Conservation (phyloP, 139 green algal species). For the Haematococcus lacustris region DNA sequence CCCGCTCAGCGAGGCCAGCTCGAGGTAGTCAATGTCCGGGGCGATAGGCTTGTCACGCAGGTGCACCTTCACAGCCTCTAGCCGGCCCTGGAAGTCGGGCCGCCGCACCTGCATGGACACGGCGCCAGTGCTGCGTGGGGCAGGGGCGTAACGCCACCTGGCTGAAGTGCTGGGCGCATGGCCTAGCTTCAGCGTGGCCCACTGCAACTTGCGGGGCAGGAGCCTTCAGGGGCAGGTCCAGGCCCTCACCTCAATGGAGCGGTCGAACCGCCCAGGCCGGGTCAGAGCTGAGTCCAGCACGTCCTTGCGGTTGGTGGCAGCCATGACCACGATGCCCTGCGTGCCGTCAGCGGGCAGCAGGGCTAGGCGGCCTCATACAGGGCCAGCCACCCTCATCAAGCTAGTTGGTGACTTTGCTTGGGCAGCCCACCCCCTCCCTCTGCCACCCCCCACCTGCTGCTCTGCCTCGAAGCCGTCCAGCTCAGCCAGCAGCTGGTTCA, state of each 20-base stretch:
- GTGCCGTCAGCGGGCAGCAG: neutral
- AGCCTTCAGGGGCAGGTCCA: too few species aligned
- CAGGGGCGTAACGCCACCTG: too few species aligned
- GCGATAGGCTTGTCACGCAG: slow-evolving; percentile 42
- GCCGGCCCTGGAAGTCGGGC: slow-evolving; percentile 72
- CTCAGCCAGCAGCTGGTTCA: slow-evolving; percentile 73
- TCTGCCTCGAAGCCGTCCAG: slow-evolving; percentile 87
- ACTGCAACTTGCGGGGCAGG: too few species aligned
- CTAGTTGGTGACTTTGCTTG: too few species aligned
- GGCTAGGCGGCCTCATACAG: too few species aligned
- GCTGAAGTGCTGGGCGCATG: too few species aligned
- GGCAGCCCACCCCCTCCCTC: too few species aligned
- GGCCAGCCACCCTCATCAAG: too few species aligned
- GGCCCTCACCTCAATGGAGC: slow-evolving; percentile 66
- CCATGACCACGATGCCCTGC: slow-evolving; percentile 82
- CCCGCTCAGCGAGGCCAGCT: slow-evolving; percentile 34
- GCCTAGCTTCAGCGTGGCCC: too few species aligned
- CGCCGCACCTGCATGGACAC: slow-evolving; percentile 14
- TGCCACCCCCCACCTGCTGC: slow-evolving; percentile 23
- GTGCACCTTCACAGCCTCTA: slow-evolving; percentile 59
- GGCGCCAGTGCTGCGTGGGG: too few species aligned
- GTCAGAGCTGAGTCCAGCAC: slow-evolving; percentile 87
- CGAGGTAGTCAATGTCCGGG: slow-evolving; percentile 37
- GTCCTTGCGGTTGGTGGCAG: slow-evolving; percentile 88
- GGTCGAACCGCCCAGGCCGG: slow-evolving; percentile 79